Percentiles rank a stretch among this genome's conserved stretches.
phyloP scores from a whole-genome alignment of 495 filamentous ascomycete species.

The Aspergillus panamensis region DNA sequence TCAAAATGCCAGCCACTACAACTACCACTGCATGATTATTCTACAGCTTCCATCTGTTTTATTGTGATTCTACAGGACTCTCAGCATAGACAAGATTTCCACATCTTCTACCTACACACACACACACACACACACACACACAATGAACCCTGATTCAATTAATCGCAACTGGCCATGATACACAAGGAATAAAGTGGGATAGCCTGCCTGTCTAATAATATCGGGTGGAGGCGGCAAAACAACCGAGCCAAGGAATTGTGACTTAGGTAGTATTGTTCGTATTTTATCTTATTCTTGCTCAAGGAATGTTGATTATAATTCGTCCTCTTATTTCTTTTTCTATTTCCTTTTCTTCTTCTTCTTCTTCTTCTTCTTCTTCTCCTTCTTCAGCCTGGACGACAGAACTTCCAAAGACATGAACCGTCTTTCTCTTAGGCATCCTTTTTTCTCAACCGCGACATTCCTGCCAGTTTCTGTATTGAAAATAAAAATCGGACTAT shows the following conservation, averaged over 20 bases:
- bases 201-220: background rate
- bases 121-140: background rate
- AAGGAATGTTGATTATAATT: too few relatives aligned
- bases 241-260: slow-evolving; percentile 14
- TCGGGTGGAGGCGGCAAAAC: slow-evolving; percentile 20
- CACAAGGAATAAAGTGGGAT: background rate
- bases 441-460: too few relatives aligned
- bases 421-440: too few relatives aligned
- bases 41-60: background rate
- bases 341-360: too few relatives aligned
- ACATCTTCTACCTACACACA: background rate
- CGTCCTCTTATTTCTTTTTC: too few relatives aligned
- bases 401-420: too few relatives aligned
- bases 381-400: too few relatives aligned
- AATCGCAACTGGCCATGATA: background rate
- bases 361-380: too few relatives aligned
- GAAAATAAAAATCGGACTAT: too few relatives aligned
- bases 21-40: background rate
- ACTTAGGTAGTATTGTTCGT: background rate
- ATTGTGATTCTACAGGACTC: background rate
- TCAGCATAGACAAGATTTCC: background rate
- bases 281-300: background rate
- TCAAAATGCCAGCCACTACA: background rate
- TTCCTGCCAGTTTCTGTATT: too few relatives aligned
- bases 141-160: background rate